phyloP scores from a whole-genome alignment of 768 basidiomycete genomes.

The Lactarius sanguifluus region DNA sequence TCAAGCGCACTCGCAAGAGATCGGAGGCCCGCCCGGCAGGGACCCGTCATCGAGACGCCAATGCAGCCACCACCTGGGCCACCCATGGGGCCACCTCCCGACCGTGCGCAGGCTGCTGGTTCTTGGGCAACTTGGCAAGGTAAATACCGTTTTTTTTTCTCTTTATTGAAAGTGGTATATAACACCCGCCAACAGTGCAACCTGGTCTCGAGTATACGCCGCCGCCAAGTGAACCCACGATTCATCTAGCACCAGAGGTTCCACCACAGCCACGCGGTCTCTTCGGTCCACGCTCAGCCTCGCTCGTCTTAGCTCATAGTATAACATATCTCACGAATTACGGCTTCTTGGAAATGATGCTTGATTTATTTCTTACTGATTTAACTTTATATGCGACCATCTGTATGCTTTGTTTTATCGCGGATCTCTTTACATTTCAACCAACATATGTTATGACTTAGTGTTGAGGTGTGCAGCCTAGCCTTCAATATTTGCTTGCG shows the following conservation, averaged over 20 bases:
- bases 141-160: conserved; percentile 31
- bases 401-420: neutral
- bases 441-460: neutral
- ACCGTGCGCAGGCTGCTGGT: conserved; percentile 30
- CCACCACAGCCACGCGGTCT: conserved; percentile 56
- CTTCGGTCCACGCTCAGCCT: conserved; percentile 78
- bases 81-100: conserved; percentile 15
- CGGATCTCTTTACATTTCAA: conserved; percentile 1
- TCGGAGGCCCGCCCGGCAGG: conserved; percentile 23
- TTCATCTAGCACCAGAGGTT: conserved; percentile 57
- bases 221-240: conserved; percentile 53
- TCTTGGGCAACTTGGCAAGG: conserved; percentile 49
- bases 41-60: conserved; percentile 13
- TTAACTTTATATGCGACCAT: neutral
- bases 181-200: conserved; percentile 49
- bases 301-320: conserved; percentile 36
- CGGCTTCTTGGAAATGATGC: neutral
- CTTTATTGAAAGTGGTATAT: neutral
- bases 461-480: neutral
- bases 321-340: neutral
- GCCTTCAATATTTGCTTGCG: neutral
- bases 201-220: conserved; percentile 57
- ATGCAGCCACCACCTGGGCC: conserved; percentile 12
- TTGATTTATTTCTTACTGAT: neutral
- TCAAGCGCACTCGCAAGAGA: conserved; percentile 26